Evolutionary conservation across 2,329 filamentous ascomycete genomes (phyloP).

Genomic region (Bipolaris zeicola): DNA sequence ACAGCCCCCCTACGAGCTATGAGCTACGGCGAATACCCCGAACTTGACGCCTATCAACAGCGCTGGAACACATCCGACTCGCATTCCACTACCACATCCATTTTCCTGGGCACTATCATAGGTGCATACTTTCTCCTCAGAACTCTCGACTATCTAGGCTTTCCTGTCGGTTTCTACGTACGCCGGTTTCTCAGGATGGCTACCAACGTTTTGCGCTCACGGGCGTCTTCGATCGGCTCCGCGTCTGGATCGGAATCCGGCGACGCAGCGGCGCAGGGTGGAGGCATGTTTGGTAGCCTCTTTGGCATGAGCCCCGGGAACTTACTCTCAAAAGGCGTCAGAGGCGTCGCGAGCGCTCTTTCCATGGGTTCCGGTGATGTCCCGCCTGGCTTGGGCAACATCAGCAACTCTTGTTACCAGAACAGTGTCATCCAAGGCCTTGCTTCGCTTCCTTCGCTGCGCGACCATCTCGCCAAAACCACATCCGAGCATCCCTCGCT

Average conservation of each 20-base stretch:
- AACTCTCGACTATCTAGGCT: conserved; percentile 36
- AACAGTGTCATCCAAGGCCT: conserved; percentile 89
- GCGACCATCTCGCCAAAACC: conserved; percentile 62
- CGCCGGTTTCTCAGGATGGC: conserved; percentile 53
- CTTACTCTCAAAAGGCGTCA: conserved; percentile 44
- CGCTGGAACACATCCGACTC: conserved; percentile 21
- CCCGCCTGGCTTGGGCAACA: conserved; percentile 77
- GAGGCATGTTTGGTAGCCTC: conserved; percentile 35
- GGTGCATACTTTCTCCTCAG: conserved; percentile 39
- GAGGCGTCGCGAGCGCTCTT: conserved; percentile 46
- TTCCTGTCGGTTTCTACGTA: conserved; percentile 54
- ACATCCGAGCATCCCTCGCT: conserved; percentile 44
- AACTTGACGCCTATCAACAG: conserved; percentile 26
- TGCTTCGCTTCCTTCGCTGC: conserved; percentile 73
- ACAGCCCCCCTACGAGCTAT: conserved; percentile 23
- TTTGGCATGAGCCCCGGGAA: conserved; percentile 49
- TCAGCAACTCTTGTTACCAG: conserved; percentile 96
- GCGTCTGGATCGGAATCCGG: conserved; percentile 22
- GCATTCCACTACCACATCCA: conserved; percentile 19
- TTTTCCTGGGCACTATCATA: conserved; percentile 27
- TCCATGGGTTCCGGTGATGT: conserved; percentile 39
- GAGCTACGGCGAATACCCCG: conserved; percentile 26
- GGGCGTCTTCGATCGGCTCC: conserved; percentile 8
- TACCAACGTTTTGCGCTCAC: conserved; percentile 12
- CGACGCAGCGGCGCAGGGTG: conserved; percentile 28